Evolutionary conservation across 2,329 filamentous ascomycete species (phyloP), one percentile per base, ranked within the genome.

Genomic region (Pseudogymnoascus sp.): DNA sequence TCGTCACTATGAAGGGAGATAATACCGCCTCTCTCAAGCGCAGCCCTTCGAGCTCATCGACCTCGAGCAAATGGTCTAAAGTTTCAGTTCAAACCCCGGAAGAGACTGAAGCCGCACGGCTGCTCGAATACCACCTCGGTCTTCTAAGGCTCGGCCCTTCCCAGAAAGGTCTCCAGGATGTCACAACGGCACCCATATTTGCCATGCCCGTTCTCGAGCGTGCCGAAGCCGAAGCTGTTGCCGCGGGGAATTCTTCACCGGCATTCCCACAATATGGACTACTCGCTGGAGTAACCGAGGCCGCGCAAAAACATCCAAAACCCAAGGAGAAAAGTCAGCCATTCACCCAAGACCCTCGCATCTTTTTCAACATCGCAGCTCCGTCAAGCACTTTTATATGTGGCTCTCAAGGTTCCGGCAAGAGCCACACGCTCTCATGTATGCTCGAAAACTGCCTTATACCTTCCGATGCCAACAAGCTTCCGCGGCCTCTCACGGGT

Each of bases 301-400:
- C 59, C 1, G 40, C 63, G 13, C 60, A 65, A 19, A 37, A 63
- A 17, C 17, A 26, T 5, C 6, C 21, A n/a, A 9, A 35, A 7
- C 15, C 17, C 3, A 29, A 11, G 7, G 23, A 37, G 21, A 10
- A 15, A 40, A n/a, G 33, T 15, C 11, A 5, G 3, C 5, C 11
- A 1, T 23, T 59, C 3, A 19, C 11, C 11, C 4, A 21, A 23
- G 73, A 75, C 62, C 66, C 69, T 2, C 67, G 73, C 0, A 5
- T 83, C 1, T 77, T 81, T 26, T 69, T 81, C 17, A 87, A 87
- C 66, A 79, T 80, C 1, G 79, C 83, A 26, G 75, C 78, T 0
- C 84, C 85, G 0, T 83, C 79, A 66, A 86, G 83, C 0, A 76
- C 79, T 0, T 88, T 88, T 69, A 82, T 88, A 19, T 88, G 85